Evolutionary conservation across 805 yeast genomes (phyloP).

Genomic region (Zygoascus ofunaensis): DNA sequence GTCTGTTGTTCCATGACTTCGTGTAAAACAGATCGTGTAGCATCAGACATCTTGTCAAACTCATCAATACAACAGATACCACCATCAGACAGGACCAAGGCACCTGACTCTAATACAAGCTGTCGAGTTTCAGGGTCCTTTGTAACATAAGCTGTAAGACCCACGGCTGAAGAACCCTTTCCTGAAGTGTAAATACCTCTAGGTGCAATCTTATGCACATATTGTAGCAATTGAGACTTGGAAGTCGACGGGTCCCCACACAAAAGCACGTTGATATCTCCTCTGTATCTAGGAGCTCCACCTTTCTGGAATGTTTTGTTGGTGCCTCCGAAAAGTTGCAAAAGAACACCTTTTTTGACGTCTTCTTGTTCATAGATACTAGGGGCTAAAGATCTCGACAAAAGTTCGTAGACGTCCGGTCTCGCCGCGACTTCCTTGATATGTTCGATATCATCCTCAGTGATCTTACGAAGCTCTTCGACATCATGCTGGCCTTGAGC

Average conservation of each 20-base stretch:
- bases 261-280: constrained; percentile 81
- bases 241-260: constrained; percentile 99
- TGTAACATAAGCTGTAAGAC: constrained; percentile 94
- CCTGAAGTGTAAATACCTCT: constrained; percentile 98
- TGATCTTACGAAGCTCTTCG: constrained; percentile 62
- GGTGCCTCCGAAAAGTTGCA: constrained; percentile 93
- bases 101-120: constrained; percentile 90
- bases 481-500: constrained; percentile 56
- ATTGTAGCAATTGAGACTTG: constrained; percentile 87
- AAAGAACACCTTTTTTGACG: constrained; percentile 86
- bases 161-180: constrained; percentile 98
- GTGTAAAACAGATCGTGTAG: constrained; percentile 89
- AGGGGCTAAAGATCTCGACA: constrained; percentile 93
- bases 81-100: constrained; percentile 91
- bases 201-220: constrained; percentile 96
- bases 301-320: constrained; percentile 82
- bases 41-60: constrained; percentile 93
- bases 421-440: constrained; percentile 57
- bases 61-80: constrained; percentile 99
- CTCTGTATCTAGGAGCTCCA: constrained; percentile 76
- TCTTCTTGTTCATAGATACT: constrained; percentile 93
- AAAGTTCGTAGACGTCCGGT: constrained; percentile 71
- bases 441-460: constrained; percentile 57
- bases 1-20: constrained; percentile 99
- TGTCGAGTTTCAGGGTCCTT: constrained; percentile 91